Evolutionary conservation across 345 rosid species (phyloP), one percentile per base, ranked within the genome.

Genomic region (Camelina hispida): DNA sequence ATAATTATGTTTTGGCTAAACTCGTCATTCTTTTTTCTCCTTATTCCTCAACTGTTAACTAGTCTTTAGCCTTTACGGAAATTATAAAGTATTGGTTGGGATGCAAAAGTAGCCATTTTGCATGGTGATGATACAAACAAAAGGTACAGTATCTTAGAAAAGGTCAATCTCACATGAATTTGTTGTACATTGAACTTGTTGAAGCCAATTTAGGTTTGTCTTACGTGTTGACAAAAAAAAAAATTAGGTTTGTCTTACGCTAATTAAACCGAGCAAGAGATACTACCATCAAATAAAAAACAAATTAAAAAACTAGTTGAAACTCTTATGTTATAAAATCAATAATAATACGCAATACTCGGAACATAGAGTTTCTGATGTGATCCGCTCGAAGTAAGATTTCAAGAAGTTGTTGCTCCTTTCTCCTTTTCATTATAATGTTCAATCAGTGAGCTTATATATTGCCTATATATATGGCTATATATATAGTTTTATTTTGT

Each of bases 1-100:
- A 18, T 42, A 51, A 10, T 14, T 48, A 65, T 58, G 72, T 48
- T 58, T 57, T 16, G 37, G 44, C 60, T 23, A 57, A 46, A 50
- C 23, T 66, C 32, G 16, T 18, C 28, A 2, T 56, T n/a, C n/a
- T n/a, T 35, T 25, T 25, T 25, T 25, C 5, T 35, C 18, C 15
- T n/a, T 66, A 46, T n/a, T 74, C 51, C 32, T 23, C 50, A 37
- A 34, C 32, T 74, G 44, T 48, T 66, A 64, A 46, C 9, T 74
- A 57, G 73, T 28, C 20, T 58, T n/a, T 68, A 75, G 74, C 63
- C 79, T 75, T 75, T 75, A 52, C 4, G 40, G 69, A 75, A 60
- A 68, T 42, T 56, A 68, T 75, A 51, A 68, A 75, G 44, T 28
- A 75, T 68, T 75, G 62, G 47, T 15, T 67, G 54, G 22, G 73